These are phyloP conservation scores for Paxillus involutus DNA, from an alignment of 768 basidiomycete species.

Conservation along the genomic window DNA sequence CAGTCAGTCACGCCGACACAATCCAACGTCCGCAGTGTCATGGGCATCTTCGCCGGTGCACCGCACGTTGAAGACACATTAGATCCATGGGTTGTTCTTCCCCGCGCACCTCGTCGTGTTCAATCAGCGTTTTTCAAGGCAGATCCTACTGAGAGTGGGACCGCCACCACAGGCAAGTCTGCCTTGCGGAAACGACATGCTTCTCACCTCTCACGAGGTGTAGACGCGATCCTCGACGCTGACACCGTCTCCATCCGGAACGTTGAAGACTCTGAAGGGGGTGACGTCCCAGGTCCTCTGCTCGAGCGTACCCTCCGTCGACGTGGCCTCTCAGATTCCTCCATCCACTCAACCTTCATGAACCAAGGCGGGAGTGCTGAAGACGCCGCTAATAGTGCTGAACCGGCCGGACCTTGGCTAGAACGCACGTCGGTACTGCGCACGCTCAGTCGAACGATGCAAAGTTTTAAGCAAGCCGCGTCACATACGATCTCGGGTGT, in stretches of 20 bases:
- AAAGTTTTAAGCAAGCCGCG: slow-evolving; percentile 42
- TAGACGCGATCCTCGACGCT: slow-evolving; percentile 78
- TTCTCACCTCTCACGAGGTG: slow-evolving; percentile 55
- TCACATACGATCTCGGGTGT: slow-evolving; percentile 29
- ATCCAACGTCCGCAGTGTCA: slow-evolving; percentile 43
- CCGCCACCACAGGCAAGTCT: slow-evolving; percentile 25
- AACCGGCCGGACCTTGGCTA: slow-evolving; percentile 29
- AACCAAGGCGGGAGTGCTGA: slow-evolving; percentile 44
- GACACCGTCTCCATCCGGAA: slow-evolving; percentile 23
- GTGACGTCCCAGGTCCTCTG: slow-evolving; percentile 50
- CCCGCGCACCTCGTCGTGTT: slow-evolving; percentile 36
- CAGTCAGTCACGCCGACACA: slow-evolving; percentile 9
- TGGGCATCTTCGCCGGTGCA: slow-evolving; percentile 94
- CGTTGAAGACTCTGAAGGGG: slow-evolving; percentile 39
- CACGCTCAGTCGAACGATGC: slow-evolving; percentile 53
- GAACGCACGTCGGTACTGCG: slow-evolving; percentile 51
- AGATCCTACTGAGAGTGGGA: slow-evolving; percentile 22
- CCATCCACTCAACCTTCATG: slow-evolving; percentile 84
- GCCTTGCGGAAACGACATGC: slow-evolving; percentile 13
- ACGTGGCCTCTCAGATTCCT: slow-evolving; percentile 88
- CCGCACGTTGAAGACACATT: slow-evolving; percentile 42
- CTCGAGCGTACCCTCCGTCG: slow-evolving; percentile 67
- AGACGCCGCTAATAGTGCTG: not conserved
- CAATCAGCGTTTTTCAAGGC: slow-evolving; percentile 21
- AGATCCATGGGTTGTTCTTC: slow-evolving; percentile 77